Evolutionary conservation across 169 alveolate species (phyloP), one percentile per base, ranked within the genome.

Genomic region (Plasmodium sp.): DNA sequence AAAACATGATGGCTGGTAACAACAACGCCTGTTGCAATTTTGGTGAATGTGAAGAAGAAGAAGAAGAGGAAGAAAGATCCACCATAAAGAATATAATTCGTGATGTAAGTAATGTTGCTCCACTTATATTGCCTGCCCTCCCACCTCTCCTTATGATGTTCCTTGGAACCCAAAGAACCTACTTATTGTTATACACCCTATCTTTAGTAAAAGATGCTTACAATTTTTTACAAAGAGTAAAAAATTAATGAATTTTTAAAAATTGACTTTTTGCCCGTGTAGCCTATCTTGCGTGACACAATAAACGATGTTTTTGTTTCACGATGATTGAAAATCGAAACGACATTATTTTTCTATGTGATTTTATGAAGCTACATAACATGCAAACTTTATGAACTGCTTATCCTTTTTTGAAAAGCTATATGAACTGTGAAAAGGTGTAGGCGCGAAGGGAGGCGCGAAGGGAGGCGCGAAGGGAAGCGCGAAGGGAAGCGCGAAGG

Each of bases 71-170:
- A 75, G 33, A 73, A 0, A 75, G 36, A 79, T 39, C 72, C 45
- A 1, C 41, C 43, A 39, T 79, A n/a, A 18, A 79, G 5, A 79
- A 4, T 12, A 41, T 79, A 62, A 18, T 41, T 18, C 43, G 56
- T 36, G 84, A 79, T 79, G 7, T 31, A 39, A 10, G 5, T 39
- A 34, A 79, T 18, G 34, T 79, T n/a, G 56, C 18, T 31, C 84
- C 84, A 79, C 1, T 4, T 33, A 2, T 79, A 12, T 79, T 33
- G 5, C 84, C 84, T 39, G 72, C 84, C 33, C 6, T 79, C 18
- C 84, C 84, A 16, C 84, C 84, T 0, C 73, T 79, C 10, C 10
- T 79, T n/a, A 79, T 79, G 84, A 79, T 79, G 84, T 41, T 79
- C 67, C 12, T 79, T 39, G 84, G 84, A 79, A 79, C 84, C 18